A percentile compares a stretch with the other conserved stretches of the same genome.
phyloP scores from a whole-genome alignment of 2,329 filamentous ascomycete species.

The Cercospora canescens region DNA sequence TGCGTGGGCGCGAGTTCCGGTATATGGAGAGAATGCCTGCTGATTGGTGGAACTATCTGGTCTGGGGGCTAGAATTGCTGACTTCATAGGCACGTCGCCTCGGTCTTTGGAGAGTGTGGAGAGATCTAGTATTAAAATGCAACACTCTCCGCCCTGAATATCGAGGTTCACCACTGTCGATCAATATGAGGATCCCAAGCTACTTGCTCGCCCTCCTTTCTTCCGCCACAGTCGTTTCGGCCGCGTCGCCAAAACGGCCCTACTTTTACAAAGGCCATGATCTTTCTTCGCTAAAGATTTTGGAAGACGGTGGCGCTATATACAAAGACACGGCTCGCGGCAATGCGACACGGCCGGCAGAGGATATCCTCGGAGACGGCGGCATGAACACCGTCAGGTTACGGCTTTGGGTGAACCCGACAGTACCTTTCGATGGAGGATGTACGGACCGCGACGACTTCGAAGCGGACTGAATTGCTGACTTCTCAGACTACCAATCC shows the following conservation, averaged over 20 bases:
- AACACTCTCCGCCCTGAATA: not conserved
- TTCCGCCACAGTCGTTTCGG: not conserved
- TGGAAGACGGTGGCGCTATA: conserved; percentile 38
- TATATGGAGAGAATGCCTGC: not conserved
- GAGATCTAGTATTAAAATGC: not conserved
- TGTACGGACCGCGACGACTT: conserved; percentile 5
- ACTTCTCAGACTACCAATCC: conserved; percentile 24
- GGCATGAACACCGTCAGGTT: conserved; percentile 40
- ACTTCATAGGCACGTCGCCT: not conserved
- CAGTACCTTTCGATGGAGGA: conserved; percentile 30
- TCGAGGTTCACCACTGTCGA: not conserved
- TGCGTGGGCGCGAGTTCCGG: not conserved
- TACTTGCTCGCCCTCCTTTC: not conserved
- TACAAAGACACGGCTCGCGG: conserved; percentile 40
- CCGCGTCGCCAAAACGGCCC: conserved; percentile 7
- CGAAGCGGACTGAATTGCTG: not conserved
- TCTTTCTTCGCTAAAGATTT: conserved; percentile 39
- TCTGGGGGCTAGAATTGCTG: not conserved
- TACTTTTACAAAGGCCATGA: conserved; percentile 43
- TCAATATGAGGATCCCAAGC: not conserved
- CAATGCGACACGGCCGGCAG: conserved; percentile 39
- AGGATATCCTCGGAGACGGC: conserved; percentile 39
- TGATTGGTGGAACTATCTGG: not conserved
- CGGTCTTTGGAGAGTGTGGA: not conserved
- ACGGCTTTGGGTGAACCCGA: conserved; percentile 34